Evolutionary conservation across 2,329 filamentous ascomycete genomes (phyloP).

Genomic region (Fusarium bulbicola): DNA sequence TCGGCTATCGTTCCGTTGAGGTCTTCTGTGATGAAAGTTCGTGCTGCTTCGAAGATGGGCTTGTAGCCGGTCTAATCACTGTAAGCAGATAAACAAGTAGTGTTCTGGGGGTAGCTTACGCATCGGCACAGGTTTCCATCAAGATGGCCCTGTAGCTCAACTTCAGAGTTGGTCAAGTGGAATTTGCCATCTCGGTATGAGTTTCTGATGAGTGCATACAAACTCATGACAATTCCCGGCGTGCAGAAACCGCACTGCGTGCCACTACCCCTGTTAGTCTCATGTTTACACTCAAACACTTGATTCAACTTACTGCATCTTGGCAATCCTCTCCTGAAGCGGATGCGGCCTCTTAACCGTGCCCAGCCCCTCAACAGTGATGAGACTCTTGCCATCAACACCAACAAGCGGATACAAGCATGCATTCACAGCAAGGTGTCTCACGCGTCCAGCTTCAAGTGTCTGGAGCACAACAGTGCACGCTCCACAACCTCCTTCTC

Average conservation of each 20-base stretch:
- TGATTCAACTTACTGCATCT: not conserved
- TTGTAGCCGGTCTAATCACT: not conserved
- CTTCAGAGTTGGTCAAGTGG: not conserved
- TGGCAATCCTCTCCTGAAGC: not conserved
- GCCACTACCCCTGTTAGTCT: not conserved
- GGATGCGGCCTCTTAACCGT: not conserved
- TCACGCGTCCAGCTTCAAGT: not conserved
- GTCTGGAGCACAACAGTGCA: not conserved
- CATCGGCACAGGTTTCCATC: not conserved
- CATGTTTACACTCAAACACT: fast-evolving
- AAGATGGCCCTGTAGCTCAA: not conserved
- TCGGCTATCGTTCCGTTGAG: not conserved
- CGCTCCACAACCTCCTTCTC: not conserved
- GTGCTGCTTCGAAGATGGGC: not conserved
- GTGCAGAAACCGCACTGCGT: not conserved
- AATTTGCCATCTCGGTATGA: not conserved
- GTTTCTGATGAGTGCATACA: not conserved
- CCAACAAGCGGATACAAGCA: conserved; percentile 1
- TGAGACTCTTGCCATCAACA: conserved; percentile 2
- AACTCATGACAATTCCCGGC: not conserved
- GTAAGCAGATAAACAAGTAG: fast-evolving
- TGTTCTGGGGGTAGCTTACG: fast-evolving
- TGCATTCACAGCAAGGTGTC: not conserved
- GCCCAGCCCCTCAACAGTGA: not conserved
- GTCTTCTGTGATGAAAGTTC: not conserved